Conservation (phyloP, 495 filamentous ascomycete genomes). For the Xylaria telfairii region DNA sequence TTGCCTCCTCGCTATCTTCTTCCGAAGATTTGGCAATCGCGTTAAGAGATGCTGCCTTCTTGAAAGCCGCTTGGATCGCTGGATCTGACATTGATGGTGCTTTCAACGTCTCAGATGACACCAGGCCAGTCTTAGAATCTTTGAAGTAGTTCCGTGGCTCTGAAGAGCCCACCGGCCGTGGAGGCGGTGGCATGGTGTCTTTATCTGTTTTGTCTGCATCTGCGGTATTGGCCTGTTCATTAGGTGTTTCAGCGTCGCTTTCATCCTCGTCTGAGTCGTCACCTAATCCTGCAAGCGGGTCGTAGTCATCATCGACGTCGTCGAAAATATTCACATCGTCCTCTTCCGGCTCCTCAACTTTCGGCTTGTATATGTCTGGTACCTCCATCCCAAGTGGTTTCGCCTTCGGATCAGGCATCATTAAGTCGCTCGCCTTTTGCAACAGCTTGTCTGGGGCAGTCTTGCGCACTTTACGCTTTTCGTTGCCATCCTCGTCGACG, state of each 20-base stretch:
- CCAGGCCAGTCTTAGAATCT: slow-evolving; percentile 51
- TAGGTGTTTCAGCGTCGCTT: slow-evolving; percentile 53
- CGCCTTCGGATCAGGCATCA: slow-evolving; percentile 69
- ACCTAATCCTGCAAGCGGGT: slow-evolving; percentile 79
- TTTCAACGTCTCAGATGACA: slow-evolving; percentile 52
- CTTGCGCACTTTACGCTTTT: slow-evolving; percentile 82
- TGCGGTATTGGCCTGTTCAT: slow-evolving; percentile 41
- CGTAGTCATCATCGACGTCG: slow-evolving; percentile 83
- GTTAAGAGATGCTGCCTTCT: slow-evolving; percentile 78
- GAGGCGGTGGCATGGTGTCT: slow-evolving; percentile 51
- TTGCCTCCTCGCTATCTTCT: slow-evolving; percentile 48
- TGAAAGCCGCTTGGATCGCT: slow-evolving; percentile 79
- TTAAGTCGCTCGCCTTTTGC: slow-evolving; percentile 53
- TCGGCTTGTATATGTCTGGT: slow-evolving; percentile 62
- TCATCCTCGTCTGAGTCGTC: slow-evolving; percentile 60
- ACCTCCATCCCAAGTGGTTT: slow-evolving; percentile 82
- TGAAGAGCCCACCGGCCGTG: slow-evolving; percentile 37
- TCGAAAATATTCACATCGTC: slow-evolving; percentile 81
- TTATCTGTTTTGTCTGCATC: slow-evolving; percentile 35
- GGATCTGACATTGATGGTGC: slow-evolving; percentile 72
- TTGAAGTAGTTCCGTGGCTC: slow-evolving; percentile 67
- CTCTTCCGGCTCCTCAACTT: slow-evolving; percentile 62
- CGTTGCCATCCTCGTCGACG: slow-evolving; percentile 83
- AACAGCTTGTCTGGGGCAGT: slow-evolving; percentile 44
- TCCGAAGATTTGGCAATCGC: slow-evolving; percentile 52